phyloP scores from a whole-genome alignment of 345 rosid genomes.

The Excoecaria agallocha region DNA sequence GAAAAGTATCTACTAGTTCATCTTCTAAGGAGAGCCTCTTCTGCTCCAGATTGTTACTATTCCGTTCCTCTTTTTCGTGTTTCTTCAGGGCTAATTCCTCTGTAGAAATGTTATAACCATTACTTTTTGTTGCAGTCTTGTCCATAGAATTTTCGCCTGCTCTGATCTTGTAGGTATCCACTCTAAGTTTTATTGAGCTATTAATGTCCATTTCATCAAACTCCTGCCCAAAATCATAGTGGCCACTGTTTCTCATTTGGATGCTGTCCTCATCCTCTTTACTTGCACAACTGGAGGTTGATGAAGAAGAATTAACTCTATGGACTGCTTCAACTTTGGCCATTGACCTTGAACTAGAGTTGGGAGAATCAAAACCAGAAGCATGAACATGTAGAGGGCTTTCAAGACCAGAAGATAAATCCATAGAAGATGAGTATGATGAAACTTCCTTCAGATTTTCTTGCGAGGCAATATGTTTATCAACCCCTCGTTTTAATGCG shows the following conservation, averaged over 20 bases:
- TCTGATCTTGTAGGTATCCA: constrained; percentile 14
- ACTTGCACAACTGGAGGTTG: constrained; percentile 24
- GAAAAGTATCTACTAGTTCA: constrained; percentile 22
- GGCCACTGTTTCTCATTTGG: constrained; percentile 16
- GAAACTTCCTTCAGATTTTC: constrained; percentile 34
- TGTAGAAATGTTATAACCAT: constrained; percentile 22
- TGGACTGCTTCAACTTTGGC: constrained; percentile 17
- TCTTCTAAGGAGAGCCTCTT: constrained; percentile 21
- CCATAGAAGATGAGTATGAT: constrained; percentile 46
- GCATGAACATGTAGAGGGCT: constrained; percentile 40
- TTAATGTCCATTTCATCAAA: constrained; percentile 22
- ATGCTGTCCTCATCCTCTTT: constrained; percentile 28
- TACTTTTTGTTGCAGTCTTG: constrained; percentile 21
- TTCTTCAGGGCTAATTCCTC: constrained; percentile 23
- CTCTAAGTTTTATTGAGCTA: constrained; percentile 7
- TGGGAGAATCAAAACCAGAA: constrained; percentile 28
- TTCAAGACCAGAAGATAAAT: constrained; percentile 44
- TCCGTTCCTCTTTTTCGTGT: constrained; percentile 11
- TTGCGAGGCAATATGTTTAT: constrained; percentile 15
- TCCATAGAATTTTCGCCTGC: constrained; percentile 13
- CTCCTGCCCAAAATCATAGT: constrained; percentile 22
- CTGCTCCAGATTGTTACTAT: constrained; percentile 25
- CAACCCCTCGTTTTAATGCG: constrained; percentile 29
- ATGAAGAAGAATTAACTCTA: constrained; percentile 26
- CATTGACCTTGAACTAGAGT: constrained; percentile 21